Conservation (phyloP, 257 asterid species). For the Solanum arcanum region DNA sequence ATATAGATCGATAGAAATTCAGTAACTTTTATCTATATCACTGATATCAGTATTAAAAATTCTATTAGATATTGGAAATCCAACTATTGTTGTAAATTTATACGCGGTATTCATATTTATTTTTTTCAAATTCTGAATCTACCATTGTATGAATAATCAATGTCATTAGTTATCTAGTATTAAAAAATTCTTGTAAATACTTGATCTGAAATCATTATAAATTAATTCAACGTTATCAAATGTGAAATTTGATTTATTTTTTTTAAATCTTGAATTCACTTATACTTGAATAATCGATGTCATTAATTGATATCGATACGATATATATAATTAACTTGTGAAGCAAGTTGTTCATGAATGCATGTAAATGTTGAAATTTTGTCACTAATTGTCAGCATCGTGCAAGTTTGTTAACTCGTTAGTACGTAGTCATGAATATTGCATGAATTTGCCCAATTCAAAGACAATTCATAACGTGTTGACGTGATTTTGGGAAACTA, state of each 20-base stretch:
- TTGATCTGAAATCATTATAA: not conserved
- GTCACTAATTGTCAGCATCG: constrained; percentile 1
- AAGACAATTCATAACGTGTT: not conserved
- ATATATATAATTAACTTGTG: not conserved
- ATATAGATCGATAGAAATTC: not conserved
- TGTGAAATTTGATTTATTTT: not conserved
- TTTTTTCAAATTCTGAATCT: not conserved
- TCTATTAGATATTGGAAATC: not conserved
- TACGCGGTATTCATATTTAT: not conserved
- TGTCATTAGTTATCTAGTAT: no score
- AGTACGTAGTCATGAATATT: constrained; percentile 9
- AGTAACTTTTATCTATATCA: not conserved
- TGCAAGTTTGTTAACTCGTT: not conserved
- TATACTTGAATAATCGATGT: no score
- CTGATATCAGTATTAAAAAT: not conserved
- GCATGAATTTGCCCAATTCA: constrained; percentile 18
- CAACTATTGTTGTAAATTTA: not conserved
- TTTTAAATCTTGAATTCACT: rapidly evolving
- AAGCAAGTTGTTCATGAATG: not conserved
- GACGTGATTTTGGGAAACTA: not conserved
- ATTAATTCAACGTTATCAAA: not conserved
- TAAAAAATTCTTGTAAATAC: not conserved
- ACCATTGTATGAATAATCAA: no score
- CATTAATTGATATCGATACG: not conserved
- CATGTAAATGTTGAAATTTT: not conserved